Base-by-base conservation (phyloP, 768 basidiomycete species). In the Lyophyllum semitale region DNA sequence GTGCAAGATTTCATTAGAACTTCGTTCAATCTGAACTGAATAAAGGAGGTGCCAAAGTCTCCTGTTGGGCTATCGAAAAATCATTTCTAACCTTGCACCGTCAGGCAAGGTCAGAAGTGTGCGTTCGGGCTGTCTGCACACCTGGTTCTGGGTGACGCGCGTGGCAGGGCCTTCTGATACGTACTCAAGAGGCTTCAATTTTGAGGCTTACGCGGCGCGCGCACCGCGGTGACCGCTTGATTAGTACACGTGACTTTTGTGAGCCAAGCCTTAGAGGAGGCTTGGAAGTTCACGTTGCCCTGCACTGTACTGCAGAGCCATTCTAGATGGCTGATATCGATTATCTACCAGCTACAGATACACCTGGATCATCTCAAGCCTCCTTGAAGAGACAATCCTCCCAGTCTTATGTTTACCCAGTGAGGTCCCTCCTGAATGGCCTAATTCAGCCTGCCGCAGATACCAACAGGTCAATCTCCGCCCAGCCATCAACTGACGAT, bases 1-100 rank as follows among this genome's bases (percentile, higher is more conserved):
- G 77, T 91, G 27, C 85, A 90, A 57, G 90, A 91, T 66, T 73
- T 83, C 35, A 83, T 86, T 45, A 71, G 77, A 26, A 69, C 59
- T 42, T 65, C 61, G 3, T 79, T 78, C 65, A 65, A 61, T 7
- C 45, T 73, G 8, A 33, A 22, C 57, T n/a, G 50, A 33, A 23
- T 44, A 22, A 18, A 54, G 11, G 20, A 25, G 11, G 41, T 42
- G 5, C 20, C n/a, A n/a, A n/a, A n/a, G n/a, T n/a, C n/a, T n/a
- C n/a, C n/a, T n/a, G n/a, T n/a, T n/a, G n/a, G n/a, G n/a, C n/a
- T n/a, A n/a, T n/a, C n/a, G n/a, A n/a, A n/a, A n/a, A n/a, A n/a
- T n/a, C n/a, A n/a, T n/a, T n/a, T n/a, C n/a, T n/a, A n/a, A n/a
- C n/a, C n/a, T n/a, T n/a, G n/a, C n/a, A n/a, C n/a, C n/a, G n/a